phyloP scores from a whole-genome alignment of 1,139 yeast genomes.

The Pichia terricola region DNA sequence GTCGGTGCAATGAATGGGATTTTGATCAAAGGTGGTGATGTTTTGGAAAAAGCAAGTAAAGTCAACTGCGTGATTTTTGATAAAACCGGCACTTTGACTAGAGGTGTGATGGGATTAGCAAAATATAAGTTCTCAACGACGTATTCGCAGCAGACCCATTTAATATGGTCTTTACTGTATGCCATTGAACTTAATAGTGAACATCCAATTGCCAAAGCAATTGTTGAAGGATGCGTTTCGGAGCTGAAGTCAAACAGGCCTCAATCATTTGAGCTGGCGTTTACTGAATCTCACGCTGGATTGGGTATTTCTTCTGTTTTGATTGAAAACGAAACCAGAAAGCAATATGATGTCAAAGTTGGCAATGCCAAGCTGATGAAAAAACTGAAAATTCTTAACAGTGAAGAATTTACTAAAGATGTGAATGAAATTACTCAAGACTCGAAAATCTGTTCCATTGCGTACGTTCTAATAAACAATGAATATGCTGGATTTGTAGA shows the following conservation, averaged over 20 bases:
- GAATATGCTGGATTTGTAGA: conserved; percentile 55
- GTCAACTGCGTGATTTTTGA: conserved; percentile 73
- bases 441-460: conserved; percentile 15
- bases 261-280: conserved; percentile 13
- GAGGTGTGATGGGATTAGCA: conserved; percentile 56
- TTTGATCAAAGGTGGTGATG: conserved; percentile 86
- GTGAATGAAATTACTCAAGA: conserved; percentile 1
- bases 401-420: conserved; percentile 11
- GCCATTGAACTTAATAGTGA: conserved; percentile 65
- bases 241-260: conserved; percentile 5
- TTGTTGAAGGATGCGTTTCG: conserved; percentile 29
- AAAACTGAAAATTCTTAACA: conserved; percentile 11
- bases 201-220: conserved; percentile 81
- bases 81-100: conserved; percentile 91
- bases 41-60: conserved; percentile 63
- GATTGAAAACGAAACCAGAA: conserved; percentile 20
- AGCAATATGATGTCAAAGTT: conserved; percentile 31
- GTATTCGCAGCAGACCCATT: conserved; percentile 6
- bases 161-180: conserved; percentile 54
- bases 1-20: conserved; percentile 88
- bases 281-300: conserved; percentile 54
- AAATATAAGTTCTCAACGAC: conserved; percentile 12
- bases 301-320: conserved; percentile 52
- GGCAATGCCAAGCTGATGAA: conserved; percentile 51
- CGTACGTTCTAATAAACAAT: conserved; percentile 43